Base-by-base conservation (phyloP, 495 filamentous ascomycete species). In the Penicillium odoratum region DNA sequence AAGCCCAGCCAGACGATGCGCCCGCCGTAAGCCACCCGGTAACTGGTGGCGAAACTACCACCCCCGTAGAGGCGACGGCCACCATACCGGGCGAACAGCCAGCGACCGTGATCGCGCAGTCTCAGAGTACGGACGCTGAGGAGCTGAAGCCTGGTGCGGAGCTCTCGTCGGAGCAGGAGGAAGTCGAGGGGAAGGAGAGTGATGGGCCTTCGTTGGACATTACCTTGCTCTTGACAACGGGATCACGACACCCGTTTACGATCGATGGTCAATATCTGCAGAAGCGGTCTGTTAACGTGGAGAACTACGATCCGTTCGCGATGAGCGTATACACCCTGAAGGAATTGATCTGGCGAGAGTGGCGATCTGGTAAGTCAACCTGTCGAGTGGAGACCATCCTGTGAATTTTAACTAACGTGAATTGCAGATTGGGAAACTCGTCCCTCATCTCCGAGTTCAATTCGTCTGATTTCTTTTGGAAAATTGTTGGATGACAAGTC, bases 301-400 rank as follows among this genome's bases (percentile, higher is more conserved):
- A 90, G 38, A 88, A 84, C 28, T 78, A 87, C 65, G 91, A 97
- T 68, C 92, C 92, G 2, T 90, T 90, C 65, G 86, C 86, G 65
- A 91, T 96, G 73, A 94, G 88, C 63, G 85, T 95, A 13, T 96
- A 97, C 66, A 93, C 89, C 7, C 68, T 97, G 51, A 97, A 97
- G 72, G 92, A 97, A 68, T 74, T 96, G 70, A 95, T 97, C 59
- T 83, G 92, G 80, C 76, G 90, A 64, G 92, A 95, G 64, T 97
- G 92, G 92, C 81, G 90, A 62, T 85, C 86, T 61, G 84, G 84
- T 86, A 71, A 70, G 72, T 51, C 30, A 4, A 28, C 2, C n/a
- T 10, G 10, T 33, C 31, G 31, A 16, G 9, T 31, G n/a, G 21
- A 4, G n/a, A 33, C 31, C n/a, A 18, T 11, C 2, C 21, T 21